Base-by-base conservation (phyloP, 352 stramenopile genomes). In the Pythium myriotylum region DNA sequence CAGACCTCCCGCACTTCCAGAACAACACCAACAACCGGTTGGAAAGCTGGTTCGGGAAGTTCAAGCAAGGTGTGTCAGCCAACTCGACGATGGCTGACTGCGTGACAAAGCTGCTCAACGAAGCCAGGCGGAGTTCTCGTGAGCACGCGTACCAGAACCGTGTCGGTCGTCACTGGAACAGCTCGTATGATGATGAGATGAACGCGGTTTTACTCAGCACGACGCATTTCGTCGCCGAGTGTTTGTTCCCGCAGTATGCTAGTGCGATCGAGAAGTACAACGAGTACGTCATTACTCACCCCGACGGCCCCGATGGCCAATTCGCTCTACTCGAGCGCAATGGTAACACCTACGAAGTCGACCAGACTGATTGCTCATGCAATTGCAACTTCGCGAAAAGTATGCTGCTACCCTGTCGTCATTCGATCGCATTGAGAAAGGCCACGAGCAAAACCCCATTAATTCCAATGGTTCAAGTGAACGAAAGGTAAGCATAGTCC, bases 21-120 rank as follows among this genome's bases (percentile, higher is more conserved):
- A 72, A 68, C 3, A 43, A 75, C 51, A 76, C 66, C 0, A 77
- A 81, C 26, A 81, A 76, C 22, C 45, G 41, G 0, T 41, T 76
- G 0, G 67, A 78, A 27, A 73, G 14, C 9, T 77, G 68, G 13
- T 76, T 74, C 20, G 69, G 67, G 0, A 71, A 74, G 39, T 58
- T 74, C 4, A 74, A 77, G 55, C 12, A 50, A 14, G 29, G 9
- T 3, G 4, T 50, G 20, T 33, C 8, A 7, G 10, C 43, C 1
- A 23, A 33, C 20, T 35, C 29, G 1, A 35, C 20, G 8, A 50
- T 50, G 43, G 5, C 43, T 17, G 43, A 50, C 10, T 50, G 43
- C n/a, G 12, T 48, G 42, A 26, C 12, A 26, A 48, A 45, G 14
- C 39, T 45, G 6, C n/a, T 45, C 39, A 19, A 14, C 39, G 39